Percentiles rank a stretch among this genome's conserved stretches.
Evolutionary conservation across 106 monocot genomes (phyloP).

Genomic region (Gastrodia elata): DNA sequence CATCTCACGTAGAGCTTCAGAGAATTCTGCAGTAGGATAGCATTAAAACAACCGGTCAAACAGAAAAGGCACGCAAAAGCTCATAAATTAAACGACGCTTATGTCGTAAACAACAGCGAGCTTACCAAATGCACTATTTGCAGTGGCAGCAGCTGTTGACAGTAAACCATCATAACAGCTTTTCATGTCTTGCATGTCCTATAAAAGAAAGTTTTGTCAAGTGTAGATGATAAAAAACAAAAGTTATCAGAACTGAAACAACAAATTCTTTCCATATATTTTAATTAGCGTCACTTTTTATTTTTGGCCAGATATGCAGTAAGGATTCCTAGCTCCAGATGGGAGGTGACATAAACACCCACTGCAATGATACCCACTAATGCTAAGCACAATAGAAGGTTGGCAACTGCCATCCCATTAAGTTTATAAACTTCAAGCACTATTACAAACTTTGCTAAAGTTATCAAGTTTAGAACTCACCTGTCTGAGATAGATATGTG

Average conservation of each 20-base stretch:
- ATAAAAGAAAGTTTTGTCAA: conserved; percentile 8
- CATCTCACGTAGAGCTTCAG: conserved; percentile 75
- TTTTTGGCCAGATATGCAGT: neutral
- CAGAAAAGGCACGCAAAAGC: neutral
- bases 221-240: neutral
- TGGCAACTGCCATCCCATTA: no score
- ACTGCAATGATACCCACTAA: no score
- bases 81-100: neutral
- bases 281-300: neutral
- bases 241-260: neutral
- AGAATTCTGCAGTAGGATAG: conserved; percentile 55
- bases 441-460: no score
- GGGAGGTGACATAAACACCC: no score
- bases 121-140: conserved; percentile 79
- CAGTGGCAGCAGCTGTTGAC: conserved; percentile 76
- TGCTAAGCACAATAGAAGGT: no score
- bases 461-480: no score
- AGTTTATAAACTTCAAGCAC: no score
- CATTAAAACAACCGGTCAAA: neutral
- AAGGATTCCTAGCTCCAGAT: no score
- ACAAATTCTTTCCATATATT: neutral
- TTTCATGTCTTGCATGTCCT: conserved; percentile 84
- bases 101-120: neutral
- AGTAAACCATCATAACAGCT: conserved; percentile 80
- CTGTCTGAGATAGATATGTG: no score